Evolutionary conservation across 2,329 filamentous ascomycete genomes (phyloP).

Genomic region (Fusarium graminum): DNA sequence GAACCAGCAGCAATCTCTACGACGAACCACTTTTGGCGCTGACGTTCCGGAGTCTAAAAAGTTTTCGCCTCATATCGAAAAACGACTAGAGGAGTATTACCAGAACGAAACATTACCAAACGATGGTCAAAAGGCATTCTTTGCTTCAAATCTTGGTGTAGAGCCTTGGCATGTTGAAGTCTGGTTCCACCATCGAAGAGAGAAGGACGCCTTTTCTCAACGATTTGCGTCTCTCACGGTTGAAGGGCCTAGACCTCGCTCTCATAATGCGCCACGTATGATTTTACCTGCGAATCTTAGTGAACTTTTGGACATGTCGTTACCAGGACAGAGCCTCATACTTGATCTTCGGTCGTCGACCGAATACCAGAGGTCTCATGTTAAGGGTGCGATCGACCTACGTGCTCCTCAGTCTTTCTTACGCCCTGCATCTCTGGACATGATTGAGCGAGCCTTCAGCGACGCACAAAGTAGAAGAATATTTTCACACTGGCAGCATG

Average conservation of each 20-base stretch:
- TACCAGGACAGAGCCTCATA: slow-evolving; percentile 60
- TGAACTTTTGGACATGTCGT: slow-evolving; percentile 64
- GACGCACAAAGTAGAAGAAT: slow-evolving; percentile 62
- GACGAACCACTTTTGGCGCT: slow-evolving; percentile 56
- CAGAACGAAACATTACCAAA: slow-evolving; percentile 62
- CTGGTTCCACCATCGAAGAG: slow-evolving; percentile 68
- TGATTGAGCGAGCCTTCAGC: slow-evolving; percentile 63
- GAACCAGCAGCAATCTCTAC: slow-evolving; percentile 60
- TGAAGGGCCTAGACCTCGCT: slow-evolving; percentile 52
- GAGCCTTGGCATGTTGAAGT: slow-evolving; percentile 65
- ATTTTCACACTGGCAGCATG: slow-evolving; percentile 62
- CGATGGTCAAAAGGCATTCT: slow-evolving; percentile 64
- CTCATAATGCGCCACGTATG: slow-evolving; percentile 58
- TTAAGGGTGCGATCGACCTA: slow-evolving; percentile 65
- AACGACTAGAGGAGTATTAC: slow-evolving; percentile 67
- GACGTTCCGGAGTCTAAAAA: slow-evolving; percentile 59
- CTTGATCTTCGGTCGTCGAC: slow-evolving; percentile 63
- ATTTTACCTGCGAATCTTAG: slow-evolving; percentile 66
- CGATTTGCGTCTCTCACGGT: slow-evolving; percentile 61
- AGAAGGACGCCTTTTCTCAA: slow-evolving; percentile 61
- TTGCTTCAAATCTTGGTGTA: slow-evolving; percentile 67
- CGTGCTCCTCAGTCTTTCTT: slow-evolving; percentile 65
- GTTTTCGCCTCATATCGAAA: slow-evolving; percentile 64
- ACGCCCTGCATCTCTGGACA: slow-evolving; percentile 61
- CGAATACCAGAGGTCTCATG: slow-evolving; percentile 65